Percentiles rank a stretch among this genome's conserved stretches.
Conservation (phyloP, 2,329 filamentous ascomycete species). For the Talaromyces sp. region DNA sequence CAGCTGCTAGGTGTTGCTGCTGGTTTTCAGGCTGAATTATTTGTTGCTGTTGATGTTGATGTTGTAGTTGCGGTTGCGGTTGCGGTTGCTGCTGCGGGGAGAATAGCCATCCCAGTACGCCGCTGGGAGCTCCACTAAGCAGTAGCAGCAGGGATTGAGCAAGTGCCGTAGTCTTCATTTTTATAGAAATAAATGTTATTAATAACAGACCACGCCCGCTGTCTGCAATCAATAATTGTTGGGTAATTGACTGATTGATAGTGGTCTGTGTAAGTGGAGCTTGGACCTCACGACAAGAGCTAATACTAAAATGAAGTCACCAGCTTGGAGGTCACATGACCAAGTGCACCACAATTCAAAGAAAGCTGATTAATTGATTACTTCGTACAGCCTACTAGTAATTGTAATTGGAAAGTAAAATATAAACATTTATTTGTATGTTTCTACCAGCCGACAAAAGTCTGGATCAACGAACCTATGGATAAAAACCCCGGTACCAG, state of each 20-base stretch:
- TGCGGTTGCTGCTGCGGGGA: conserved; percentile 4
- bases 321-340: not conserved
- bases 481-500: not conserved
- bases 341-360: not conserved
- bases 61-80: conserved; percentile 4
- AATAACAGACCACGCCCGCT: too few relatives aligned
- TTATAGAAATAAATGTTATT: not conserved
- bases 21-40: not conserved
- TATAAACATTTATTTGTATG: not conserved
- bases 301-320: not conserved
- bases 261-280: not conserved
- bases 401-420: too few relatives aligned
- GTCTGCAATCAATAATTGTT: too few relatives aligned
- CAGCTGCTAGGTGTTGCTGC: not conserved
- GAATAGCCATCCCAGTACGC: not conserved
- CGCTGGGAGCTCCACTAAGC: not conserved
- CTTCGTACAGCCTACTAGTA: too few relatives aligned
- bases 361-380: too few relatives aligned
- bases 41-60: conserved; percentile 1
- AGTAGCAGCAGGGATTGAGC: conserved; percentile 1
- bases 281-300: not conserved
- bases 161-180: conserved; percentile 1
- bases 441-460: not conserved
- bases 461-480: not conserved
- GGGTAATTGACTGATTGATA: not conserved